These are phyloP conservation scores for Phytophthora citricola DNA, from an alignment of 352 stramenopile genomes.

Conservation along the genomic window DNA sequence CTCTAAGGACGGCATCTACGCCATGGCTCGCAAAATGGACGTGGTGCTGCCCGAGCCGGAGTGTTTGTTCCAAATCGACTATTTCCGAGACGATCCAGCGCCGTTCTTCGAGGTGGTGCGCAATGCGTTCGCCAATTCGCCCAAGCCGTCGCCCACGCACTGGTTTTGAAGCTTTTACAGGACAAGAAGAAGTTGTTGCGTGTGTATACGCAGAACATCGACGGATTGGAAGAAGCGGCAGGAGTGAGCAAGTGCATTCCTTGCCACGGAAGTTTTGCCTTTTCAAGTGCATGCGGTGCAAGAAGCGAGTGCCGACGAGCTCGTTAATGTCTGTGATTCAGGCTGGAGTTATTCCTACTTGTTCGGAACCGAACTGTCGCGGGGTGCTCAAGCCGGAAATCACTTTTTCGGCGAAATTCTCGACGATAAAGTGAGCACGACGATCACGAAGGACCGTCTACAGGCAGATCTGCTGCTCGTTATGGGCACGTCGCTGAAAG, in stretches of 20 bases:
- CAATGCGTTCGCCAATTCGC: slow-evolving; percentile 70
- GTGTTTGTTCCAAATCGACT: slow-evolving; percentile 98
- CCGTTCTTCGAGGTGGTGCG: slow-evolving; percentile 97
- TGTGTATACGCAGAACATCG: slow-evolving; percentile 99
- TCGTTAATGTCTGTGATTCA: slow-evolving; percentile 79
- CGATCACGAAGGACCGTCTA: slow-evolving; percentile 70
- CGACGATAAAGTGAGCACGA: slow-evolving; percentile 86
- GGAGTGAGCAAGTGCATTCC: slow-evolving; percentile 94
- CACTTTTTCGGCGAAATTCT: slow-evolving; percentile 97
- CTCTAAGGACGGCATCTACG: slow-evolving; percentile 89
- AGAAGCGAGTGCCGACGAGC: slow-evolving; percentile 54
- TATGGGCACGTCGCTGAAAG: slow-evolving; percentile 97
- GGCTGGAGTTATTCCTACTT: slow-evolving; percentile 77
- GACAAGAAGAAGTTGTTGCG: slow-evolving; percentile 92
- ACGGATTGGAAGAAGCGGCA: slow-evolving; percentile 93
- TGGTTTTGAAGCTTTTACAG: slow-evolving; percentile 94
- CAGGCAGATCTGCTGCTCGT: slow-evolving; percentile 96
- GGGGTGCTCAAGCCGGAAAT: slow-evolving; percentile 98
- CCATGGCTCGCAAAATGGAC: slow-evolving; percentile 83
- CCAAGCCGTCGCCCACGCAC: slow-evolving; percentile 94
- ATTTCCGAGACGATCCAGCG: slow-evolving; percentile 94
- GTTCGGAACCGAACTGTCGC: slow-evolving; percentile 70
- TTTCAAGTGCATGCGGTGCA: slow-evolving; percentile 92
- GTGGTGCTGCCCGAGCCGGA: slow-evolving; percentile 94
- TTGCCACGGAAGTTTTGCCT: slow-evolving; percentile 94